A percentile compares a stretch with the other conserved stretches of the same genome.
phyloP scores from a whole-genome alignment of 83 land plant species.

The Picea abies region DNA sequence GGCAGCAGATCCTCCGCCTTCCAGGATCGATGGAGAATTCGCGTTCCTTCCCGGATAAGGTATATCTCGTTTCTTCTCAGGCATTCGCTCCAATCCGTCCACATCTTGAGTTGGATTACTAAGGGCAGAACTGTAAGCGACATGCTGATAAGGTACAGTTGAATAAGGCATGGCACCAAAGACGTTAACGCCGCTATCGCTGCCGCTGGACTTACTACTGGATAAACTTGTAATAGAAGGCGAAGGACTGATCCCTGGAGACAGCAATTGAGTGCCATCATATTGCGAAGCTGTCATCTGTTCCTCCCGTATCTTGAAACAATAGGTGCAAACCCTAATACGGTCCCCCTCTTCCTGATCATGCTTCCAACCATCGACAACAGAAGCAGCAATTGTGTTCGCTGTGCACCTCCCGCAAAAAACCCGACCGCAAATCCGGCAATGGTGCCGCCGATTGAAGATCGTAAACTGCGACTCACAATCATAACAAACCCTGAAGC shows the following conservation, averaged over 20 bases:
- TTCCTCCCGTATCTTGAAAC: constrained; percentile 62
- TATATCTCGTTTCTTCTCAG: constrained; percentile 21
- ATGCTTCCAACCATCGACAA: constrained; percentile 20
- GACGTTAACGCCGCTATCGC: constrained; percentile 14
- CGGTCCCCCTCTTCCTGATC: constrained; percentile 41
- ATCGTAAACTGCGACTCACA: constrained; percentile 91
- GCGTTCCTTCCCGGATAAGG: constrained; percentile 16
- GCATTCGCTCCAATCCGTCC: constrained; percentile 13
- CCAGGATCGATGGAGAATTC: background rate
- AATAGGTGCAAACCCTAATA: constrained; percentile 72
- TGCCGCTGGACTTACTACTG: constrained; percentile 47
- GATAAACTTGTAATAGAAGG: constrained; percentile 46
- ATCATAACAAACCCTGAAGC: constrained; percentile 91
- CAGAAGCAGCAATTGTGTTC: constrained; percentile 51
- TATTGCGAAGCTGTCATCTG: constrained; percentile 18
- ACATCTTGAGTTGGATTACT: constrained; percentile 29
- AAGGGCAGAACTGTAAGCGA: constrained; percentile 15
- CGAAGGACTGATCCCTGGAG: constrained; percentile 30
- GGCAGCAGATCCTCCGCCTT: constrained; percentile 29
- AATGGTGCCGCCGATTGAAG: constrained; percentile 92
- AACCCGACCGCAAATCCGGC: constrained; percentile 86
- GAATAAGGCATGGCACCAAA: constrained; percentile 25
- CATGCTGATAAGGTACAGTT: constrained; percentile 31
- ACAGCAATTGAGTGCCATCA: constrained; percentile 21
- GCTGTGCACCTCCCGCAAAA: constrained; percentile 84